Percentiles rank a stretch among this genome's conserved stretches.
Evolutionary conservation across 2,329 filamentous ascomycete species (phyloP).

Genomic region (Corinectria fuckeliana): DNA sequence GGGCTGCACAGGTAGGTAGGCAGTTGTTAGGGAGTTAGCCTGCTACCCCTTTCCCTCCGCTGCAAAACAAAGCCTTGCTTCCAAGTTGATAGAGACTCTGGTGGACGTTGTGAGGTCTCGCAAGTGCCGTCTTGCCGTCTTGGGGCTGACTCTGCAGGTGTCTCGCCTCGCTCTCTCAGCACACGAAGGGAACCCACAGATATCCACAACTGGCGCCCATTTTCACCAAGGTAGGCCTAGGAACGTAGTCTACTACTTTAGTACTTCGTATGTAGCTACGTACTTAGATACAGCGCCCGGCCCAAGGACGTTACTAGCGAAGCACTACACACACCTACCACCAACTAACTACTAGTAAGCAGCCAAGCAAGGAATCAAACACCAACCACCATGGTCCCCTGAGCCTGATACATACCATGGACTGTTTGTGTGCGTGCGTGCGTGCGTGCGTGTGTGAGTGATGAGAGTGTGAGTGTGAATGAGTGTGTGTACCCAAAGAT

Average conservation of each 20-base stretch:
- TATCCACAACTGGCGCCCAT: constrained; percentile 12
- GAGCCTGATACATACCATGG: constrained; percentile 20
- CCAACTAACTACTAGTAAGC: neutral
- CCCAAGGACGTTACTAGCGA: neutral
- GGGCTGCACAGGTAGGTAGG: neutral
- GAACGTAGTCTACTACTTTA: too few relatives aligned
- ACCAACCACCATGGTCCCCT: too few relatives aligned
- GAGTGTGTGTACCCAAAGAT: constrained; percentile 11
- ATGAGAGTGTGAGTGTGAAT: constrained; percentile 4
- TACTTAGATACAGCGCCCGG: constrained; percentile 9
- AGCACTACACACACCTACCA: neutral
- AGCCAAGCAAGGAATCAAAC: neutral
- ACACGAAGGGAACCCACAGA: constrained; percentile 4
- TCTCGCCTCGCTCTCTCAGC: neutral
- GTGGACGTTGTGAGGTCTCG: too few relatives aligned
- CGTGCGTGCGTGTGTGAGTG: constrained; percentile 3
- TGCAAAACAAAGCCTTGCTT: neutral
- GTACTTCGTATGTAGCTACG: too few relatives aligned
- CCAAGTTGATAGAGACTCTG: neutral
- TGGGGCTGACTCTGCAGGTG: constrained; percentile 2
- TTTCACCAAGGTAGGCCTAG: constrained; percentile 18
- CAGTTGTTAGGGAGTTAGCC: neutral
- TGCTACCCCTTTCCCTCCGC: neutral
- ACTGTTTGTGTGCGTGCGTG: neutral
- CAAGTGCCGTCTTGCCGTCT: neutral